Evolutionary conservation across 2,329 filamentous ascomycete species (phyloP).

Genomic region (Pezicula neosporulosa): DNA sequence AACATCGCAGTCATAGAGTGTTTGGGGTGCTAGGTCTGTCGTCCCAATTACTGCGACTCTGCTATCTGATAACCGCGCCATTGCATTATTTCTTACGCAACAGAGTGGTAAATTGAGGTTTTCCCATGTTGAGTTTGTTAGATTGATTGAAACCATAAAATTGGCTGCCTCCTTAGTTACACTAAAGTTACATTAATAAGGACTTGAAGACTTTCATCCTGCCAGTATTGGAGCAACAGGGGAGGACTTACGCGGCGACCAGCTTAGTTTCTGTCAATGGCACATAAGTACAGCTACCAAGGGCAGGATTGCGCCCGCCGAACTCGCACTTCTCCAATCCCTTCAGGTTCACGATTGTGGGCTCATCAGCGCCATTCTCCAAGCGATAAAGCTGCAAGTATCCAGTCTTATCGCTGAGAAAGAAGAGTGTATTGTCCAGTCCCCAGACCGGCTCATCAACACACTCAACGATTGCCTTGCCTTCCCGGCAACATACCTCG

Average conservation of each 20-base stretch:
- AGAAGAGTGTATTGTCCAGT: conserved; percentile 44
- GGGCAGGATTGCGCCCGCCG: conserved; percentile 20
- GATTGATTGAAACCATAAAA: conserved; percentile 35
- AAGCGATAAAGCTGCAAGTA: conserved; percentile 45
- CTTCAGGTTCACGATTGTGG: conserved; percentile 29
- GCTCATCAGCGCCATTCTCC: conserved; percentile 21
- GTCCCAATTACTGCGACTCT: conserved; percentile 36
- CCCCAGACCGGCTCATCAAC: conserved; percentile 49
- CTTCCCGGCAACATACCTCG: conserved; percentile 36
- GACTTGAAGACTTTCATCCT: neutral
- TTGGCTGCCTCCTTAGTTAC: conserved; percentile 25
- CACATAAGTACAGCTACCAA: conserved; percentile 36
- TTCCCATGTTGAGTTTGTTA: conserved; percentile 28
- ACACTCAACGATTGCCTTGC: conserved; percentile 33
- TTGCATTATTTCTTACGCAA: conserved; percentile 30
- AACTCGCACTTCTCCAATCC: conserved; percentile 40
- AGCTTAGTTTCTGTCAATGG: conserved; percentile 33
- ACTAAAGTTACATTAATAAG: conserved; percentile 15
- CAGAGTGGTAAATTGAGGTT: conserved; percentile 30
- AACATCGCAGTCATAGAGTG: conserved; percentile 34
- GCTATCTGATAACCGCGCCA: conserved; percentile 31
- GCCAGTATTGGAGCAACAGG: neutral
- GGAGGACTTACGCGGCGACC: conserved; percentile 22
- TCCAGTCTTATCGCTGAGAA: conserved; percentile 40
- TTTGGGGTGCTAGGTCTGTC: conserved; percentile 26